Percentiles rank a stretch among this genome's conserved stretches.
phyloP scores from a whole-genome alignment of 2,329 filamentous ascomycete genomes.

The Ascochyta lentis region DNA sequence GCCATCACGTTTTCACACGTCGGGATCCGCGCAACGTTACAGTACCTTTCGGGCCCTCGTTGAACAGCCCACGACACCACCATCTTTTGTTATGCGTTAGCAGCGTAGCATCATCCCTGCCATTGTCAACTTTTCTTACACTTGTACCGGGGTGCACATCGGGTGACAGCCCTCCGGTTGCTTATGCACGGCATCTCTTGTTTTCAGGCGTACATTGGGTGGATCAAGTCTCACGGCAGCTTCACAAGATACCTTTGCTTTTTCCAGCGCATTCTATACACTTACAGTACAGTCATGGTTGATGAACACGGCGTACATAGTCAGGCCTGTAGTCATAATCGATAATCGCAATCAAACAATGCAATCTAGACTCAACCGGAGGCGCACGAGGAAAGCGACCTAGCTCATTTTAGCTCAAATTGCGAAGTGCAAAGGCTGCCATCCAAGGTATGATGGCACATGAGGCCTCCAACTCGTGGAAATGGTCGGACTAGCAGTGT shows the following conservation, averaged over 20 bases:
- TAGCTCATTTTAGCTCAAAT: not conserved
- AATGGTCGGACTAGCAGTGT: not conserved
- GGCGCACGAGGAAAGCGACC: not conserved
- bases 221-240: constrained; percentile 14
- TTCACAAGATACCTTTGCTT: constrained; percentile 35
- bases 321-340: constrained; percentile 11
- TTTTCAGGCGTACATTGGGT: constrained; percentile 20
- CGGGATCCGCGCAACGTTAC: constrained; percentile 19
- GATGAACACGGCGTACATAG: constrained; percentile 13
- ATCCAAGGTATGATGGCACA: not conserved
- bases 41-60: constrained; percentile 17
- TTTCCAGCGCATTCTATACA: constrained; percentile 5
- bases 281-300: constrained; percentile 18
- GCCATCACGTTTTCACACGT: constrained; percentile 36
- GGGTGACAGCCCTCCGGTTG: constrained; percentile 1
- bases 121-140: constrained; percentile 10
- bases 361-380: not conserved
- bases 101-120: constrained; percentile 14
- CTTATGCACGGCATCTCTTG: not conserved
- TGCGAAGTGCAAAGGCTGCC: not conserved
- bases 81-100: constrained; percentile 16
- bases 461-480: constrained; percentile 10
- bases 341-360: constrained; percentile 5
- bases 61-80: constrained; percentile 12
- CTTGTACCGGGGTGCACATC: constrained; percentile 3